phyloP scores from a whole-genome alignment of 306 rosid genomes.

The Begonia peltatifolia region DNA sequence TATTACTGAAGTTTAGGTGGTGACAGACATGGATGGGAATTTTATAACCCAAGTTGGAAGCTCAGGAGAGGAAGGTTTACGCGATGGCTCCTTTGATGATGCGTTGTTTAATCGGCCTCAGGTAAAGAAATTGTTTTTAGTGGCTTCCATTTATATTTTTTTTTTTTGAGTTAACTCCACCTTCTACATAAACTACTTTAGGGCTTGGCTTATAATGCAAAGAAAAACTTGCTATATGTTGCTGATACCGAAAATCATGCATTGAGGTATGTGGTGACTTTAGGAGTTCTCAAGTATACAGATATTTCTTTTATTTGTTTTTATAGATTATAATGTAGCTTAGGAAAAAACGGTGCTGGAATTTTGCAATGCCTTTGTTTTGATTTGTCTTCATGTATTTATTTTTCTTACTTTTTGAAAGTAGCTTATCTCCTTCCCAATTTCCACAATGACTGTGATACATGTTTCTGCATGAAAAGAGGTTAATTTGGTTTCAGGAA shows the following conservation, averaged over 20 bases:
- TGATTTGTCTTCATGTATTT: neutral
- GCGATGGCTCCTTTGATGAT: slow-evolving; percentile 77
- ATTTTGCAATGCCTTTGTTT: slow-evolving; percentile 3
- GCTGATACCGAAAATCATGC: slow-evolving; percentile 98
- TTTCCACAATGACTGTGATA: no score
- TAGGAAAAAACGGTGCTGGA: neutral
- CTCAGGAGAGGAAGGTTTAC: slow-evolving; percentile 83
- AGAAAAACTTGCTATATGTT: slow-evolving; percentile 73
- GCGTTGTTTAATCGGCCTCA: slow-evolving; percentile 89
- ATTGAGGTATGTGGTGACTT: slow-evolving; percentile 49
- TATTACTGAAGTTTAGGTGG: slow-evolving; percentile 54
- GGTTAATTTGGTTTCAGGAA: no score
- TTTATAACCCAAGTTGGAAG: slow-evolving; percentile 80
- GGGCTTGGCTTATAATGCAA: slow-evolving; percentile 93
- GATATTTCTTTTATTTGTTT: neutral
- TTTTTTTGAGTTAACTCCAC: neutral
- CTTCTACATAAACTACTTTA: slow-evolving; percentile 19
- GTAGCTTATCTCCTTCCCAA: neutral
- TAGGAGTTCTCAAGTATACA: slow-evolving; percentile 4
- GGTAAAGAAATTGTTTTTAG: slow-evolving; percentile 19
- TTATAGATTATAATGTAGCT: neutral
- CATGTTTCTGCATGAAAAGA: no score
- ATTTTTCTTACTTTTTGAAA: neutral
- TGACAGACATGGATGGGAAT: slow-evolving; percentile 69
- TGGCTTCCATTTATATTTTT: neutral